Conservation (phyloP, 495 filamentous ascomycete genomes). For the Aspergillus ostianus region DNA sequence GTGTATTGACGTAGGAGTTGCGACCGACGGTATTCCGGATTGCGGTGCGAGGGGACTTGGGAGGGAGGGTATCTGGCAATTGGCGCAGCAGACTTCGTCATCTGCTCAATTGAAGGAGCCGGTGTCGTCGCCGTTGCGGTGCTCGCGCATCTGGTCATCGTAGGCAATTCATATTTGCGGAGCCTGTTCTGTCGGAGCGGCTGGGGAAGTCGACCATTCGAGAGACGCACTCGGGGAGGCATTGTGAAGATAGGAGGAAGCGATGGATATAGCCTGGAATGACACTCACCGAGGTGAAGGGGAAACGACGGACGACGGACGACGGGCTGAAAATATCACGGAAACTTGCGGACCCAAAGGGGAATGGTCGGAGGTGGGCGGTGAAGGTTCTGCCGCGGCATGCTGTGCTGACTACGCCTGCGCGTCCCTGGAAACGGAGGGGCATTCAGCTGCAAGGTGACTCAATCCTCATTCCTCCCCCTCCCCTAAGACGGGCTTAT, state of each 20-base stretch:
- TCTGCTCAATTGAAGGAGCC: constrained; percentile 49
- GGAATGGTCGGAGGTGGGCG: constrained; percentile 21
- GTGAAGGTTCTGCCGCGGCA: constrained; percentile 26
- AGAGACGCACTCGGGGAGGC: constrained; percentile 47
- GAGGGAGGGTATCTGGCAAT: constrained; percentile 60
- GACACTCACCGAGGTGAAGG: constrained; percentile 14
- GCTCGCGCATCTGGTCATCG: constrained; percentile 32
- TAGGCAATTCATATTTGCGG: constrained; percentile 35
- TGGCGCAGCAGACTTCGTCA: constrained; percentile 51
- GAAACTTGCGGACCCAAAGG: constrained; percentile 20
- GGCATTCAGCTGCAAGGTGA: not conserved
- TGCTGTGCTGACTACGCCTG: not conserved
- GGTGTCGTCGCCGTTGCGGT: constrained; percentile 48
- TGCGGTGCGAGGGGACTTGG: constrained; percentile 86
- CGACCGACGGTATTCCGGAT: constrained; percentile 84
- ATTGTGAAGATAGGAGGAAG: no score
- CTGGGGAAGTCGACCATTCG: constrained; percentile 24
- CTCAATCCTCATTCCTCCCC: not conserved
- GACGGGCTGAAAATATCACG: constrained; percentile 17
- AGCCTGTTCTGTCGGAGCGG: constrained; percentile 34
- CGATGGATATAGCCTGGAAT: no score
- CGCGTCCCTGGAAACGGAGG: not conserved
- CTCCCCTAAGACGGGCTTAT: not conserved
- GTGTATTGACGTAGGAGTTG: constrained; percentile 93
- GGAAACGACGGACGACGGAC: not conserved